Percentiles rank a stretch among this genome's conserved stretches.
Evolutionary conservation across 306 rosid genomes (phyloP).

Genomic region (Elaeagnus macrophylla): DNA sequence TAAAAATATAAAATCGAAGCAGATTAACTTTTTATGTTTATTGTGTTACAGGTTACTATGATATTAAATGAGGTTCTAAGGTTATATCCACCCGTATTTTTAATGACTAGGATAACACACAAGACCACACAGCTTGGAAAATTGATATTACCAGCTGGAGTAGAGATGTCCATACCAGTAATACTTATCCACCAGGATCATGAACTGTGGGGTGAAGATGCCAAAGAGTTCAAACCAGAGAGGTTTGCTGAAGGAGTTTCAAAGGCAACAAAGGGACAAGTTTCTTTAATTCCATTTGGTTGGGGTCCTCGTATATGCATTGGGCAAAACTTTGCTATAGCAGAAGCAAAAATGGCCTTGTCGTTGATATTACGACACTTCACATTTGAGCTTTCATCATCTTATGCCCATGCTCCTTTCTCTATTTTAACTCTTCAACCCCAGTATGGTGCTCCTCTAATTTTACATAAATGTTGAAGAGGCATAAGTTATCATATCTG

Average conservation of each 20-base stretch:
- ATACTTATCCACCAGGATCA: too few species aligned
- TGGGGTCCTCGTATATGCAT: conserved; percentile 37
- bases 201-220: too few species aligned
- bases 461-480: conserved; percentile 11
- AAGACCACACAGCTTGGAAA: too few species aligned
- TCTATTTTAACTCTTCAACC: conserved; percentile 14
- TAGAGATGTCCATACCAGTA: too few species aligned
- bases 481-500: too few species aligned
- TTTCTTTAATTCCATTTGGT: conserved; percentile 28
- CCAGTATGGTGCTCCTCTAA: conserved; percentile 35
- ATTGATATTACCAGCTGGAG: too few species aligned
- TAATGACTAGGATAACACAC: too few species aligned
- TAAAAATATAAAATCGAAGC: too few species aligned
- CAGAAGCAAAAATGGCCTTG: conserved; percentile 32
- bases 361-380: conserved; percentile 27
- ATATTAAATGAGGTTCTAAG: conserved; percentile 60
- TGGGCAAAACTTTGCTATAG: too few species aligned
- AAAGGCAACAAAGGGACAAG: conserved; percentile 18
- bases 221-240: conserved; percentile 31
- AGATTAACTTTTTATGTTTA: too few species aligned
- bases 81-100: conserved; percentile 26
- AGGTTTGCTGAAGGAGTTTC: conserved; percentile 32
- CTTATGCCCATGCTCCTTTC: conserved; percentile 37
- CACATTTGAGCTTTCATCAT: conserved; percentile 34
- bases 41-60: conserved; percentile 40